These are phyloP conservation scores for Termitomyces sp. DNA, from an alignment of 768 basidiomycete genomes.

Conservation along the genomic window DNA sequence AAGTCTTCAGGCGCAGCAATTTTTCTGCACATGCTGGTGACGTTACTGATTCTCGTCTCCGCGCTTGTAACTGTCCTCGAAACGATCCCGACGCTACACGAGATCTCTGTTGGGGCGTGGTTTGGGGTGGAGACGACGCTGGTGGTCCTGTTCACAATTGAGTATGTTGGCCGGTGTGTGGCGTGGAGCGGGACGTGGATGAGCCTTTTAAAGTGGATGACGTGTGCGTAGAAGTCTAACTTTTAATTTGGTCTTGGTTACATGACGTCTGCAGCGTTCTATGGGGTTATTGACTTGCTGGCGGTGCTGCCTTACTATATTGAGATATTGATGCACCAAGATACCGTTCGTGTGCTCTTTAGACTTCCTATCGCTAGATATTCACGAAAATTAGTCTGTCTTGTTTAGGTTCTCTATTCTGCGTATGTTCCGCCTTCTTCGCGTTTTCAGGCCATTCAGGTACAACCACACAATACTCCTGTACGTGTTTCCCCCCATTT, in stretches of 20 bases:
- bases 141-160: slow-evolving; percentile 82
- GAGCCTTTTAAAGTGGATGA: slow-evolving; percentile 55
- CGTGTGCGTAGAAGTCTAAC: slow-evolving; percentile 41
- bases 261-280: slow-evolving; percentile 47
- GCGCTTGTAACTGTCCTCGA: slow-evolving; percentile 75
- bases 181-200: slow-evolving; percentile 73
- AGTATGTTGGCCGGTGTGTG: slow-evolving; percentile 66
- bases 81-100: slow-evolving; percentile 73
- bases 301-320: slow-evolving; percentile 88
- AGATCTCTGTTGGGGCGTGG: slow-evolving; percentile 64
- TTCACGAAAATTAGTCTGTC: slow-evolving; percentile 46
- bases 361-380: background rate
- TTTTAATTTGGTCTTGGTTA: slow-evolving; percentile 9
- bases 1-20: slow-evolving; percentile 74
- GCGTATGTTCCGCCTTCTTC: slow-evolving; percentile 80
- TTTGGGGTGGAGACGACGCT: slow-evolving; percentile 85
- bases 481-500: slow-evolving; percentile 33
- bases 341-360: slow-evolving; percentile 55
- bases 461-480: slow-evolving; percentile 79
- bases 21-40: slow-evolving; percentile 64
- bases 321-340: slow-evolving; percentile 76
- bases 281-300: slow-evolving; percentile 79
- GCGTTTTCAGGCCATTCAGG: slow-evolving; percentile 87
- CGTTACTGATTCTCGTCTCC: slow-evolving; percentile 65
- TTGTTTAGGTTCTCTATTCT: slow-evolving; percentile 90